Evolutionary conservation across 495 filamentous ascomycete genomes (phyloP), one percentile per base, ranked within the genome.

Genomic region (Trichoderma erinaceum): DNA sequence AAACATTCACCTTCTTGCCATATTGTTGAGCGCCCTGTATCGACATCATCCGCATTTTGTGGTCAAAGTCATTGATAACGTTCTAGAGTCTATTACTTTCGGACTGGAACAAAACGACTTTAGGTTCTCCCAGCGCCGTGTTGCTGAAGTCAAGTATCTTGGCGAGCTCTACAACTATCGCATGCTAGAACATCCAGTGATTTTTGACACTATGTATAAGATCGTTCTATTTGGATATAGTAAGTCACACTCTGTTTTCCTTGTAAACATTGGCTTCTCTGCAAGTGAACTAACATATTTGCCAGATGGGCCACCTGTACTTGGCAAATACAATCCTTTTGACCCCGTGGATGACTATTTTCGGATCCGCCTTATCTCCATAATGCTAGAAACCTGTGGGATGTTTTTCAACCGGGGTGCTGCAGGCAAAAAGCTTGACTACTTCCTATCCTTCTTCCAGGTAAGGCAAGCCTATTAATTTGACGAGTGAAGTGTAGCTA

Each of bases 151-250:
- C 72, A 98, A 97, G 73, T 99, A 97, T 73, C 83, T 99, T 16
- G 94, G 90, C 16, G 95, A 99, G 81, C 85, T 99, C 46, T 99
- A 99, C 81, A 97, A 96, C 71, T 99, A 98, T 78, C 89, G 95
- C 67, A 92, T 97, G 88, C 86, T 99, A 64, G 95, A 99, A 74
- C 95, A 96, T 25, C 91, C 91, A 0, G 90, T 98, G 15, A 90
- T 99, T 43, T 98, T 99, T 71, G 94, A 99, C 73, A 91, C 90
- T 1, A 83, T 99, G 77, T 99, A 97, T 77, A 90, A 90, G 71
- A 92, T 99, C 70, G 84, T 97, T 73, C 94, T 91, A 0, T 96
- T 95, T 72, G 95, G 93, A 18, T 91, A 98, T 75, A 85, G 86
- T 87, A 78, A 75, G 86, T 75, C 23, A 35, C 46, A 70, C 43